Conservation (phyloP, 371 early-diverging fungal species). For the Apophysomyces sp. region DNA sequence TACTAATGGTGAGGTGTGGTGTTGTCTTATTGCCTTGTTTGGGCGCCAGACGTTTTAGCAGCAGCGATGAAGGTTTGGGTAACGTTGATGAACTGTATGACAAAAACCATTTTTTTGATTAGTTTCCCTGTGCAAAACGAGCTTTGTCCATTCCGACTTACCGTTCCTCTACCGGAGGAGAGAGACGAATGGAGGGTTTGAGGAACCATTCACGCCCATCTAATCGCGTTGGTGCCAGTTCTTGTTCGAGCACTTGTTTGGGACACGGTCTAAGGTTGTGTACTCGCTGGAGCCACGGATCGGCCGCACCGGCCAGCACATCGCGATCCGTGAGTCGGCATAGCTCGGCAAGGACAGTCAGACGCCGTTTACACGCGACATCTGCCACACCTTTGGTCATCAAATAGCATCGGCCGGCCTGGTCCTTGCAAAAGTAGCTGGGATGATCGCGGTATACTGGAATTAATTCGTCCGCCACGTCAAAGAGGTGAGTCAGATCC, state of each 20-base stretch:
- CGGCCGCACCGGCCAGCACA: background rate
- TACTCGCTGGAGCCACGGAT: background rate
- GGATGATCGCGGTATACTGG: conserved; percentile 11
- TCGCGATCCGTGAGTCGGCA: conserved; percentile 16
- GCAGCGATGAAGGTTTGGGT: conserved; percentile 44
- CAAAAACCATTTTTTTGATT: conserved; percentile 13
- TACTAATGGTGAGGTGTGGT: conserved; percentile 56
- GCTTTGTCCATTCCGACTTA: background rate
- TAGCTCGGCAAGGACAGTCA: conserved; percentile 9
- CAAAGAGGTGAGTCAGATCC: conserved; percentile 14
- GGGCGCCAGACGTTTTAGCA: conserved; percentile 42
- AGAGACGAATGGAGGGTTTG: conserved; percentile 9
- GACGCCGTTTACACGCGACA: conserved; percentile 3
- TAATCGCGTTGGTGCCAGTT: conserved; percentile 12
- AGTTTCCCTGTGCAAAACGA: background rate
- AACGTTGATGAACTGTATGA: conserved; percentile 10
- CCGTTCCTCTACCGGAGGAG: conserved; percentile 17
- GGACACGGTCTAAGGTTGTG: conserved; percentile 3
- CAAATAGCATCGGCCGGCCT: conserved; percentile 13
- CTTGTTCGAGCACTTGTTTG: conserved; percentile 8
- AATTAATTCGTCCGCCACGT: conserved; percentile 1
- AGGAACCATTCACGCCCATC: conserved; percentile 9
- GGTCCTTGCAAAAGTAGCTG: conserved; percentile 19
- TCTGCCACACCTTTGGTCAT: conserved; percentile 14
- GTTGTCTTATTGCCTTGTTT: conserved; percentile 48